phyloP scores from a whole-genome alignment of 139 green algal genomes.

The Auxenochlorella pyrenoidosa region DNA sequence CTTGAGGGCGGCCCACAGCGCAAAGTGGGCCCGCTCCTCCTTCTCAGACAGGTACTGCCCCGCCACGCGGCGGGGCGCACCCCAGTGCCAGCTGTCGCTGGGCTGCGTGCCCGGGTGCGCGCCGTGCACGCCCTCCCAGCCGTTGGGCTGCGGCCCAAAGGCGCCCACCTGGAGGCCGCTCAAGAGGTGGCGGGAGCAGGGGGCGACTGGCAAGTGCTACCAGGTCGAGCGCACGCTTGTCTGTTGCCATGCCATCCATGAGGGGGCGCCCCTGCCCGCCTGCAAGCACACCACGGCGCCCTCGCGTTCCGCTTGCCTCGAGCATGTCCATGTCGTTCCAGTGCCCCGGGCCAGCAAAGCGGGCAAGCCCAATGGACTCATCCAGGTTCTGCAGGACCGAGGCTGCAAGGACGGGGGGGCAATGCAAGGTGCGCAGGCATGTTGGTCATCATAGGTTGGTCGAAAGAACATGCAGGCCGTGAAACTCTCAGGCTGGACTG shows the following conservation, averaged over 20 bases:
- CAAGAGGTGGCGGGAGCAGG: too few species aligned
- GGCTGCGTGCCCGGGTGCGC: too few species aligned
- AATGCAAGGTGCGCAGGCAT: too few species aligned
- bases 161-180: not conserved
- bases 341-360: slow-evolving; percentile 63
- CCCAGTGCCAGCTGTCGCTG: too few species aligned
- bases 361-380: slow-evolving; percentile 50
- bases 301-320: slow-evolving; percentile 50
- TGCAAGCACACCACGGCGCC: too few species aligned
- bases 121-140: not conserved
- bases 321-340: slow-evolving; percentile 84
- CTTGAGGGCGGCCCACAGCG: slow-evolving; percentile 73
- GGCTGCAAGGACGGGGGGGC: not conserved
- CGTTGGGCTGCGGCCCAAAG: not conserved
- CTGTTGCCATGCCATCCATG: too few species aligned
- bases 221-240: too few species aligned
- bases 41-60: not conserved
- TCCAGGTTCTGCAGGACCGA: slow-evolving; percentile 54
- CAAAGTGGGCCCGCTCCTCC: slow-evolving; percentile 68
- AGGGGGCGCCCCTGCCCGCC: too few species aligned
- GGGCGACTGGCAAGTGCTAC: not conserved
- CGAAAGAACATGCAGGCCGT: too few species aligned
- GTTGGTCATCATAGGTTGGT: too few species aligned
- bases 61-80: too few species aligned
- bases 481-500: too few species aligned